These are phyloP conservation scores for Blastobotrys peoriensis DNA, from an alignment of 805 yeast genomes.

Conservation along the genomic window DNA sequence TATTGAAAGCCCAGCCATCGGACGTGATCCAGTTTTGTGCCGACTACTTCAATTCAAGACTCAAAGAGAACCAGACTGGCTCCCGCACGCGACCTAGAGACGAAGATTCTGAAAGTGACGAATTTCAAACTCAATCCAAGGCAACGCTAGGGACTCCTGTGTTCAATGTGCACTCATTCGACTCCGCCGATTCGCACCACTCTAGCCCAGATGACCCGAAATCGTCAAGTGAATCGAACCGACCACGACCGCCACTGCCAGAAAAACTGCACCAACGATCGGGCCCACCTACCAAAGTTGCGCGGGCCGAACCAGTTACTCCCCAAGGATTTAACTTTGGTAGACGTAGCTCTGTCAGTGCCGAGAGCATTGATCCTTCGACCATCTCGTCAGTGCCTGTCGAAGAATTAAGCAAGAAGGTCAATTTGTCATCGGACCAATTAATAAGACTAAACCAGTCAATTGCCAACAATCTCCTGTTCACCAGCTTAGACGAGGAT, in stretches of 20 bases:
- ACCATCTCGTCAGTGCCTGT: constrained; percentile 9
- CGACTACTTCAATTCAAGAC: constrained; percentile 57
- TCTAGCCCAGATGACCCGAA: constrained; percentile 1
- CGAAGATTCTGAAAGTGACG: constrained; percentile 1
- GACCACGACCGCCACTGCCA: no score
- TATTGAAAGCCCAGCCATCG: constrained; percentile 49
- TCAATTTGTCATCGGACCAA: constrained; percentile 41
- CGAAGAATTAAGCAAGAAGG: constrained; percentile 5
- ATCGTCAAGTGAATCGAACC: constrained; percentile 14
- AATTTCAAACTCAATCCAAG: not conserved
- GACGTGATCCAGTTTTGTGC: constrained; percentile 74
- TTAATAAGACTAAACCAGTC: constrained; percentile 59
- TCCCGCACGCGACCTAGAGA: constrained; percentile 3
- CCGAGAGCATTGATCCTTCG: constrained; percentile 41
- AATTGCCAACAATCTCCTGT: constrained; percentile 76
- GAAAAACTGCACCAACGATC: constrained; percentile 4
- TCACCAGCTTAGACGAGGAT: constrained; percentile 73
- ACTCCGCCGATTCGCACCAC: constrained; percentile 8
- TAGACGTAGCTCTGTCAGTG: constrained; percentile 86
- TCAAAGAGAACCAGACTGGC: constrained; percentile 35
- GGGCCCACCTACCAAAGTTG: constrained; percentile 1
- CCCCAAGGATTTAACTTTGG: constrained; percentile 56
- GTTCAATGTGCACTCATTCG: constrained; percentile 12
- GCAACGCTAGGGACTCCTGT: constrained; percentile 4
- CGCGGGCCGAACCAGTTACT: not conserved